phyloP scores from a whole-genome alignment of 2,329 filamentous ascomycete genomes.

The Orbilia oligospora region DNA sequence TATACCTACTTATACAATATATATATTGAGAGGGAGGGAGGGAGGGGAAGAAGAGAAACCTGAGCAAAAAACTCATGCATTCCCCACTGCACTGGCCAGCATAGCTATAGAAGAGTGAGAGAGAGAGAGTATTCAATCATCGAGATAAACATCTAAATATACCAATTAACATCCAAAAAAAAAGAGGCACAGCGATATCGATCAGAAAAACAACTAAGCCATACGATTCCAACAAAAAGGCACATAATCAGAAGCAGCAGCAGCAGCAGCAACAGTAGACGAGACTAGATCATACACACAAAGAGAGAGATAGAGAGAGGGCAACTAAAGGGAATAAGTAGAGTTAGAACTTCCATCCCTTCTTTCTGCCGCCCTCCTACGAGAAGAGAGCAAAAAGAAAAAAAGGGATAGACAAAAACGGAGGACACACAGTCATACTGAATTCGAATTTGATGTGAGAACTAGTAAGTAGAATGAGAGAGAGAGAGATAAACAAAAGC shows the following conservation, averaged over 20 bases:
- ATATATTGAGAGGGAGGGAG: too few species aligned
- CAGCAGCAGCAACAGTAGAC: too few species aligned
- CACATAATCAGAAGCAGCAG: background rate
- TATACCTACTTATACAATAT: too few species aligned
- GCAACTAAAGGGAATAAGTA: background rate
- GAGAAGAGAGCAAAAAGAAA: background rate
- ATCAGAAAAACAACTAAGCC: too few species aligned
- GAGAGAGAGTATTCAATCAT: too few species aligned
- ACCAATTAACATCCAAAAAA: background rate
- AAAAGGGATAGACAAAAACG: background rate
- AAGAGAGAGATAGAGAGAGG: background rate
- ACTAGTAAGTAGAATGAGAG: background rate
- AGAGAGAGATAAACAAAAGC: background rate
- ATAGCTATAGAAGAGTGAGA: too few species aligned
- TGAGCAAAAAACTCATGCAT: too few species aligned
- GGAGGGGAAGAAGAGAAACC: too few species aligned
- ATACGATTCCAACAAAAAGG: background rate
- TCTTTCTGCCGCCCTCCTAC: background rate
- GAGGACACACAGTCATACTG: constrained; percentile 10
- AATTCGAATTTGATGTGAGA: constrained; percentile 11
- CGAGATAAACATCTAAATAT: too few species aligned
- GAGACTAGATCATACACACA: background rate
- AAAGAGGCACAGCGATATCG: background rate
- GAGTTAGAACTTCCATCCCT: background rate
- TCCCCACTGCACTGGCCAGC: too few species aligned